These are phyloP conservation scores for Acanthamoeba polyphaga DNA, from an alignment of 208 protist genomes.

Conservation along the genomic window DNA sequence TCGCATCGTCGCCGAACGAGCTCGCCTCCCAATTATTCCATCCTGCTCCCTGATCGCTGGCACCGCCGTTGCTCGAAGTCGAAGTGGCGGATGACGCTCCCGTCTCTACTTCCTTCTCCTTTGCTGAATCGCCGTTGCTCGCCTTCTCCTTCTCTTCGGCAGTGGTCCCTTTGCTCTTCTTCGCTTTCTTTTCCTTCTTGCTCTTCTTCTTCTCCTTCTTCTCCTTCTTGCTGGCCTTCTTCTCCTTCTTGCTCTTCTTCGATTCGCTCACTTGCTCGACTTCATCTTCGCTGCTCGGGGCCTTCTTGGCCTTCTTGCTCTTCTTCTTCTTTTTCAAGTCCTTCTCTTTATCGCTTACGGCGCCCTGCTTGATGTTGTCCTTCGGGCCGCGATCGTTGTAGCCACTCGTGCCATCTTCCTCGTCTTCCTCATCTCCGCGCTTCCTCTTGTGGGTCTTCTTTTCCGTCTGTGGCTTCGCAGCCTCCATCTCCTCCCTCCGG, in stretches of 20 bases:
- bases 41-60: background rate
- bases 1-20: background rate
- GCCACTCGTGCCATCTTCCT: background rate
- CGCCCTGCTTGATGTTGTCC: background rate
- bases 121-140: background rate
- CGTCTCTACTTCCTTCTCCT: no score
- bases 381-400: background rate
- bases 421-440: background rate
- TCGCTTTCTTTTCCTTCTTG: background rate
- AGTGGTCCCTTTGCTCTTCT: background rate
- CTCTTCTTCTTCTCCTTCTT: background rate
- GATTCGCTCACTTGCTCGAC: no score
- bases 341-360: background rate
- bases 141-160: background rate
- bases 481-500: background rate
- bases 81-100: background rate
- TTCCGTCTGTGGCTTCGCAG: no score
- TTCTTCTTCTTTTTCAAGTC: background rate
- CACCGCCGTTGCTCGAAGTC: background rate
- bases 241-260: background rate
- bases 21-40: constrained; percentile 30
- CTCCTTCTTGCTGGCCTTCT: background rate
- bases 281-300: no score
- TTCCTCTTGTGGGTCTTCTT: background rate
- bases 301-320: background rate